Evolutionary conservation across 2,329 filamentous ascomycete species (phyloP).

Genomic region (Boeremia lycopersici): DNA sequence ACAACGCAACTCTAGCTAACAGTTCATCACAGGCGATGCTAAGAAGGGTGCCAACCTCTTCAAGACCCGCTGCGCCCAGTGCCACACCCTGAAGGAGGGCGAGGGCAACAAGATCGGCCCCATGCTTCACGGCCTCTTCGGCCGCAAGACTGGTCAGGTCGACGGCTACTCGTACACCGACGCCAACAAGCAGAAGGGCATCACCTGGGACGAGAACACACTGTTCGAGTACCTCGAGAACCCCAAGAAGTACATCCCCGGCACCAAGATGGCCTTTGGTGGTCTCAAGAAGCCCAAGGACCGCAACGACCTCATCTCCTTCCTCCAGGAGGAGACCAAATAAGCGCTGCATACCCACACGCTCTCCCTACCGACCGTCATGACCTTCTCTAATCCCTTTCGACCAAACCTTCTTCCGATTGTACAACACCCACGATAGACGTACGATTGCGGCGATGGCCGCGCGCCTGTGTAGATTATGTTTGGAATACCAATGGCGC

Average conservation of each 20-base stretch:
- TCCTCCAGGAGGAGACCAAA: conserved; percentile 71
- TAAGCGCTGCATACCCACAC: conserved; percentile 56
- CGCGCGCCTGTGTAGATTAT: conserved; percentile 42
- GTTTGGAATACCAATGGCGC: conserved; percentile 44
- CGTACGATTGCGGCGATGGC: conserved; percentile 44
- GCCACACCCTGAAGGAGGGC: conserved; percentile 90
- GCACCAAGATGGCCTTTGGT: conserved; percentile 99
- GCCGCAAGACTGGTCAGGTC: conserved; percentile 90
- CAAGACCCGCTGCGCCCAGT: conserved; percentile 98
- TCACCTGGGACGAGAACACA: conserved; percentile 84
- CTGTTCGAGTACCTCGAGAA: conserved; percentile 99
- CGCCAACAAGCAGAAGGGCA: conserved; percentile 97
- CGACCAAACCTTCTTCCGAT: conserved; percentile 31
- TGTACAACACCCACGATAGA: conserved; percentile 50
- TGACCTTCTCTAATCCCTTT: conserved; percentile 37
- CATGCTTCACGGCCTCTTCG: conserved; percentile 95
- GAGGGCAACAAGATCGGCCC: conserved; percentile 99
- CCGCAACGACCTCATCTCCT: conserved; percentile 96
- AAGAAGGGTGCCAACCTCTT: conserved; percentile 99
- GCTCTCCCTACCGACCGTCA: conserved; percentile 31
- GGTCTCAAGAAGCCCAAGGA: conserved; percentile 99
- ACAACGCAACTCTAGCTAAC: conserved; percentile 27
- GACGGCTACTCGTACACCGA: conserved; percentile 97
- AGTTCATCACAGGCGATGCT: conserved; percentile 70
- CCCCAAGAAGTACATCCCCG: conserved; percentile 99